Conservation (phyloP, 2,329 filamentous ascomycete species). For the Kalaharituber pfeilii region DNA sequence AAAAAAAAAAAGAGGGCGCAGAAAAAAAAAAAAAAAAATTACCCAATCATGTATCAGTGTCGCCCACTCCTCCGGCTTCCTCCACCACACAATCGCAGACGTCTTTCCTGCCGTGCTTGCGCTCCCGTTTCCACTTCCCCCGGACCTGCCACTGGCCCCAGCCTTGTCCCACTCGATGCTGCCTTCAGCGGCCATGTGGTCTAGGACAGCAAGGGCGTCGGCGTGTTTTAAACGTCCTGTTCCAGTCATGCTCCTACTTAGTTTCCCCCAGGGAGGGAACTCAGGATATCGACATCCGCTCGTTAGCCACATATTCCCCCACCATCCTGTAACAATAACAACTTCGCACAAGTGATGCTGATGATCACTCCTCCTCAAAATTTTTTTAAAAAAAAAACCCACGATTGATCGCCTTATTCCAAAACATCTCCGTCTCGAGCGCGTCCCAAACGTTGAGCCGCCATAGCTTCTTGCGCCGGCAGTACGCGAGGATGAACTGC, state of each 20-base stretch:
- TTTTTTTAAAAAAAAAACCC: slow-evolving; percentile 26
- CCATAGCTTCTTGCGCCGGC: slow-evolving; percentile 58
- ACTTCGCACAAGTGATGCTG: no score
- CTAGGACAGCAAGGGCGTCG: slow-evolving; percentile 42
- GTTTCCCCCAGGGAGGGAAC: no score
- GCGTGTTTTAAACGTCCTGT: slow-evolving; percentile 30
- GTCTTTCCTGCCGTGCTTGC: slow-evolving; percentile 50
- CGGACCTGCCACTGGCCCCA: slow-evolving; percentile 36
- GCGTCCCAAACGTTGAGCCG: slow-evolving; percentile 50
- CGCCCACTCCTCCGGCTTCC: slow-evolving; percentile 34
- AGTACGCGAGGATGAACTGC: slow-evolving; percentile 68
- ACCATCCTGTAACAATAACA: no score
- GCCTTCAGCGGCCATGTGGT: slow-evolving; percentile 35
- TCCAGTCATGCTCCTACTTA: no score
- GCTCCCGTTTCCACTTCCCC: slow-evolving; percentile 51
- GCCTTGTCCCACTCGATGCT: slow-evolving; percentile 33
- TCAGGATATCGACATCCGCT: no score
- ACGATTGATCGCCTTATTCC: slow-evolving; percentile 39
- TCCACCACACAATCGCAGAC: slow-evolving; percentile 32
- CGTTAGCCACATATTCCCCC: neutral
- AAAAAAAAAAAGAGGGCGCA: no score
- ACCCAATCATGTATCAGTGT: slow-evolving; percentile 57
- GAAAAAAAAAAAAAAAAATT: no score
- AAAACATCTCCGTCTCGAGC: slow-evolving; percentile 41
- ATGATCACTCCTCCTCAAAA: no score